Conservation (phyloP, 106 monocot genomes). For the Phalaenopsis aphrodite region DNA sequence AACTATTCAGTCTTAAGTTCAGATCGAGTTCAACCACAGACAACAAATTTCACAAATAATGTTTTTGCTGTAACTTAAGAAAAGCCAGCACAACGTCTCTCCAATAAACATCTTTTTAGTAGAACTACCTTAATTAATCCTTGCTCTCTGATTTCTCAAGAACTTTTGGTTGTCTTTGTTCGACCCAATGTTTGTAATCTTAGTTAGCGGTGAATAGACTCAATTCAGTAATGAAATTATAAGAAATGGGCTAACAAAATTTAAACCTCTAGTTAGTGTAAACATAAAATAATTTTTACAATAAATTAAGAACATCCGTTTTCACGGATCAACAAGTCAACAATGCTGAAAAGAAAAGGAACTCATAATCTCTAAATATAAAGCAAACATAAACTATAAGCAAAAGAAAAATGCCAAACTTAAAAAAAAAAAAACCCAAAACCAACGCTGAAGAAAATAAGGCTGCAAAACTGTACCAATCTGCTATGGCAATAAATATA, state of each 20-base stretch:
- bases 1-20: not conserved
- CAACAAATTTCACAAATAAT: not conserved
- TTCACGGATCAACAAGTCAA: no score
- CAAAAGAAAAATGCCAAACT: constrained; percentile 10
- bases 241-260: no score
- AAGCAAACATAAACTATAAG: not conserved
- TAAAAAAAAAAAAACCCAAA: not conserved
- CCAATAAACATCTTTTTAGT: not conserved
- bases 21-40: not conserved
- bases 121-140: not conserved
- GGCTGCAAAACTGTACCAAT: not conserved
- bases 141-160: not conserved
- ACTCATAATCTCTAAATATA: no score
- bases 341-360: no score
- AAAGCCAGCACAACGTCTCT: not conserved
- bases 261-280: no score
- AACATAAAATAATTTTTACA: no score
- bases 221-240: no score
- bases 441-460: not conserved
- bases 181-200: not conserved
- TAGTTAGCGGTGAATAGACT: not conserved
- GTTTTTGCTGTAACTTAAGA: not conserved
- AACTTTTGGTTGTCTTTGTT: not conserved
- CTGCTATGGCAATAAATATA: not conserved
- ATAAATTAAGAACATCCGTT: no score